A percentile compares a stretch with the other conserved stretches of the same genome.
Conservation (phyloP, 1,284 basidiomycete genomes). For the Butyriboletus appendiculatus region DNA sequence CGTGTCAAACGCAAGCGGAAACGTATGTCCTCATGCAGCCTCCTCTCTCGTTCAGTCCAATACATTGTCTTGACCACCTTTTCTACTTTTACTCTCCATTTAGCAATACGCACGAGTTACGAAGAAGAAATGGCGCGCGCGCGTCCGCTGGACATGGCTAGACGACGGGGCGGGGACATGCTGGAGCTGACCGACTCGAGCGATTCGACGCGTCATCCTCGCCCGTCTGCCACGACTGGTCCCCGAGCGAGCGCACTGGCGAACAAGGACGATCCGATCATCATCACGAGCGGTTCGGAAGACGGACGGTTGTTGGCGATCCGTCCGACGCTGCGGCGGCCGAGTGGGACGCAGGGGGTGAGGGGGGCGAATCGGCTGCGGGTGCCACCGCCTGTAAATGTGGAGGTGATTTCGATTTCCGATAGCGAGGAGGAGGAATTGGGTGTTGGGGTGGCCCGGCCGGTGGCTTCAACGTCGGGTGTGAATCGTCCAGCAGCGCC, state of each 20-base stretch:
- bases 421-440: constrained; percentile 28
- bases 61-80: not conserved
- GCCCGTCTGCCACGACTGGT: not conserved
- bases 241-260: not conserved
- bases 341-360: constrained; percentile 1
- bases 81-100: not conserved
- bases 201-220: constrained; percentile 5
- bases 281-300: constrained; percentile 30
- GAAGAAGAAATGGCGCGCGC: constrained; percentile 2
- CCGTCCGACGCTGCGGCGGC: constrained; percentile 3
- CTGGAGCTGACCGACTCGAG: constrained; percentile 26
- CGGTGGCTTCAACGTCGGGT: not conserved
- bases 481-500: not conserved
- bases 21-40: constrained; percentile 13
- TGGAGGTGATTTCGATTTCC: constrained; percentile 30
- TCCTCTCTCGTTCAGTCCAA: not conserved
- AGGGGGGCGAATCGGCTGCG: not conserved
- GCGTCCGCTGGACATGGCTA: constrained; percentile 20
- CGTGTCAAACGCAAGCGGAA: constrained; percentile 15
- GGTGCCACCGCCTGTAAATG: constrained; percentile 7
- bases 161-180: not conserved
- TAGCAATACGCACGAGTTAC: constrained; percentile 20
- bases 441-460: not conserved
- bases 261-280: constrained; percentile 21
- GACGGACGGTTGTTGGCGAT: not conserved